A percentile compares a stretch with the other conserved stretches of the same genome.
phyloP scores from a whole-genome alignment of 192 early-diverging fungal genomes.

The Hyaloraphidium curvatum region DNA sequence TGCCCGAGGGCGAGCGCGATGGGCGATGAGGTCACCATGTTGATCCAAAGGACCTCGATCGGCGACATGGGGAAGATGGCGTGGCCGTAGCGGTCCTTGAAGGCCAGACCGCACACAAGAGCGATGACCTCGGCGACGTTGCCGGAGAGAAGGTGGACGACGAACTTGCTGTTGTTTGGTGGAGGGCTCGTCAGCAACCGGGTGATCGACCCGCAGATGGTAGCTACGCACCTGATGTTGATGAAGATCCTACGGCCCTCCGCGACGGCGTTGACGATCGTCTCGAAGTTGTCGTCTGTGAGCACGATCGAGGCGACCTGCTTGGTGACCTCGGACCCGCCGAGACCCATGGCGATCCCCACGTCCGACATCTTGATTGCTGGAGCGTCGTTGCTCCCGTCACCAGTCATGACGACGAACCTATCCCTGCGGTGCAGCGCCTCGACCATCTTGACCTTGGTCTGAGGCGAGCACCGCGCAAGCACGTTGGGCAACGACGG shows the following conservation, averaged over 20 bases:
- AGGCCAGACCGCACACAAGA: conserved; percentile 50
- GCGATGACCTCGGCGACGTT: conserved; percentile 61
- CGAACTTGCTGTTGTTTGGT: conserved; percentile 48
- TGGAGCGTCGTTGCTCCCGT: conserved; percentile 39
- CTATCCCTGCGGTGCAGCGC: conserved; percentile 19
- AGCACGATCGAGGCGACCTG: conserved; percentile 15
- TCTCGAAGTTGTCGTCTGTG: conserved; percentile 24
- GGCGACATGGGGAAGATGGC: conserved; percentile 49
- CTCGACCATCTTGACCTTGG: conserved; percentile 19
- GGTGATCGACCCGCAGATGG: not conserved
- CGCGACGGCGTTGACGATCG: conserved; percentile 46
- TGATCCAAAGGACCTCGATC: conserved; percentile 18
- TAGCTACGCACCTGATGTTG: too few relatives aligned
- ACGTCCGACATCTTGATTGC: conserved; percentile 36
- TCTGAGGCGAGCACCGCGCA: conserved; percentile 21
- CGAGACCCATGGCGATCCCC: conserved; percentile 30
- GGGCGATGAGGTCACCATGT: conserved; percentile 62
- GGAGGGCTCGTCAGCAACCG: too few relatives aligned
- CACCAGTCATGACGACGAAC: conserved; percentile 25
- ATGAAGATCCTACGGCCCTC: conserved; percentile 63
- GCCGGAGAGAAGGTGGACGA: conserved; percentile 46
- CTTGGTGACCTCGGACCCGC: conserved; percentile 15
- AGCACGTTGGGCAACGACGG: conserved; percentile 19
- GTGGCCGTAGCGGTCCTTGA: conserved; percentile 31
- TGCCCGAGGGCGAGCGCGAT: conserved; percentile 58